Evolutionary conservation across 148 eudicot species (phyloP), one percentile per base, ranked within the genome.

Genomic region (Rhododendron griersonianum): DNA sequence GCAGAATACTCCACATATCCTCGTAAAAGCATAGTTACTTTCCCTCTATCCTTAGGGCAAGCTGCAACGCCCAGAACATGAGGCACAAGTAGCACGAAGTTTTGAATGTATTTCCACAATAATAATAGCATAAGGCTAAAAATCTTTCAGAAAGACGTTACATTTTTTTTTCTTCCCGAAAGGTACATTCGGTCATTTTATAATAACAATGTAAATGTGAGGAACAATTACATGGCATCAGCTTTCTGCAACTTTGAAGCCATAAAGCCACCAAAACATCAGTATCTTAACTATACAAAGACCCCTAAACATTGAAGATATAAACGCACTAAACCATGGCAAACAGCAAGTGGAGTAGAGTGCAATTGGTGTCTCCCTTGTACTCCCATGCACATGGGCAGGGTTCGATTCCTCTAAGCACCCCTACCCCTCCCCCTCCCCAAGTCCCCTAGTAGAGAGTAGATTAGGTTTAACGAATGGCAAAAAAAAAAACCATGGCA

Each of bases 221-320:
- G n/a, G 41, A 53, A 25, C 8, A 80, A 21, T 50, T 80, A 9
- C 19, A 0, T 50, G 39, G 23, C 63, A 25, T 50, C 59, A 80
- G 63, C 65, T 28, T 80, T 80, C 47, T 11, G 39, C 35, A 80
- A 80, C 61, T 80, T 51, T 3, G 83, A 80, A 80, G 41, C 82
- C 51, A 50, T 30, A 80, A 55, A 30, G 63, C 41, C 82, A 80
- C 61, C 19, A 45, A 14, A n/a, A n/a, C 28, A 80, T 23, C 55
- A 55, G 16, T 14, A n/a, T 11, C n/a, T 18, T 37, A 23, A 44
- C 7, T 5, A 33, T 37, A 23, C 14, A 57, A 33, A 44, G 33
- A 81, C 11, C 11, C 28, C 15, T 33, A 81, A 11, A 15, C 30
- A 1, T 37, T 35, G 13, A 55, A 18, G 30, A 71, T 30, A 71